Evolutionary conservation across 768 basidiomycete species (phyloP).

Genomic region (Podaxis sp.): DNA sequence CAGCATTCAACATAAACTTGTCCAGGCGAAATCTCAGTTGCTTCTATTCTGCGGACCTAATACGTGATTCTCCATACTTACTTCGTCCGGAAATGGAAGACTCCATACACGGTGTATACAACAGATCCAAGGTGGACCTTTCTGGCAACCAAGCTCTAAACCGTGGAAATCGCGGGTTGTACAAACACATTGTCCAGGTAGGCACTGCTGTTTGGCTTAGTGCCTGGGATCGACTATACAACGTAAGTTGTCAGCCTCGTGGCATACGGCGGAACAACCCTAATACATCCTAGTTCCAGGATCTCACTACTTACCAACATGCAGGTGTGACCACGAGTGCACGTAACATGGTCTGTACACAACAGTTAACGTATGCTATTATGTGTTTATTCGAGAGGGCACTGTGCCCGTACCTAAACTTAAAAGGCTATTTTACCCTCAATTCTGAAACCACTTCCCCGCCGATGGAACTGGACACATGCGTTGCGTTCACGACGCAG

Average conservation of each 20-base stretch:
- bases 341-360: background rate
- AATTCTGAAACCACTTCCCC: conserved; percentile 1
- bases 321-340: conserved; percentile 1
- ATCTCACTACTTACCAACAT: background rate
- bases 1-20: background rate
- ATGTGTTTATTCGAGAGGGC: background rate
- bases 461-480: conserved; percentile 4
- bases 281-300: background rate
- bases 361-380: background rate
- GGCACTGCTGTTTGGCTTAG: background rate
- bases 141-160: background rate
- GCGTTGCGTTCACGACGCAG: background rate
- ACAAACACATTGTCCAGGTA: background rate
- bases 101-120: background rate
- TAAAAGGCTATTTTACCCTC: conserved; percentile 16
- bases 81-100: conserved; percentile 13
- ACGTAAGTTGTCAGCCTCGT: conserved; percentile 8
- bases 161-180: background rate
- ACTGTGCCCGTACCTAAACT: conserved; percentile 11
- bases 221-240: background rate
- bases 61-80: conserved; percentile 12
- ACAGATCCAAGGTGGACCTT: background rate
- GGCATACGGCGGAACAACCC: conserved; percentile 4
- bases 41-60: conserved; percentile 3
- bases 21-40: background rate